phyloP scores from a whole-genome alignment of 805 yeast species.

The Candida krabiensis region DNA sequence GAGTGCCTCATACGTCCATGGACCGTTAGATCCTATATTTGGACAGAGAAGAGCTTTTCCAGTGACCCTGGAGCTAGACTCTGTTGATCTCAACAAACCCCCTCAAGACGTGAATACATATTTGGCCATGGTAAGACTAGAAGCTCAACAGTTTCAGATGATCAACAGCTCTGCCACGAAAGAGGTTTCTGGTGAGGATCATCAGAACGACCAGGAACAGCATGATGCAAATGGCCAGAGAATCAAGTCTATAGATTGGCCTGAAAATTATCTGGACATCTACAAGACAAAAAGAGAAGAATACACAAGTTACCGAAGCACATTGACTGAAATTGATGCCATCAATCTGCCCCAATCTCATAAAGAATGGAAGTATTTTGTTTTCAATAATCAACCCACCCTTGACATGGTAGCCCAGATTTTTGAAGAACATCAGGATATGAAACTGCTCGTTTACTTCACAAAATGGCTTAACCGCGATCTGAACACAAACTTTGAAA shows the following conservation, averaged over 20 bases:
- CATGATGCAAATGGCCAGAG: too few species aligned
- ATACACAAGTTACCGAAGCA: constrained; percentile 20
- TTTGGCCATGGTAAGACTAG: constrained; percentile 33
- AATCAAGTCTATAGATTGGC: constrained; percentile 2
- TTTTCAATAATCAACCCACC: constrained; percentile 36
- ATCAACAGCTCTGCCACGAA: constrained; percentile 3
- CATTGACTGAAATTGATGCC: constrained; percentile 27
- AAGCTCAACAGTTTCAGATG: constrained; percentile 27
- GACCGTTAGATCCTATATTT: constrained; percentile 36
- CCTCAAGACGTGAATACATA: constrained; percentile 32
- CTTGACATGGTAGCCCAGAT: constrained; percentile 28
- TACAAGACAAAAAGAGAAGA: constrained; percentile 16
- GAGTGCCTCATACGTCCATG: constrained; percentile 20
- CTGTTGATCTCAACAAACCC: constrained; percentile 13
- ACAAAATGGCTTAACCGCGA: constrained; percentile 41
- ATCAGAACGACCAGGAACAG: not conserved
- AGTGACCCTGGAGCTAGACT: constrained; percentile 18
- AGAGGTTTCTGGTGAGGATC: not conserved
- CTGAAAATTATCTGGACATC: constrained; percentile 13
- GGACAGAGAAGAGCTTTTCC: constrained; percentile 39
- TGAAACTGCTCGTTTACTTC: constrained; percentile 41
- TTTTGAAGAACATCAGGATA: constrained; percentile 35
- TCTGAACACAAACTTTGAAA: constrained; percentile 26
- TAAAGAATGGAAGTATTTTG: constrained; percentile 43
- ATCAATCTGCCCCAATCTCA: constrained; percentile 37